Evolutionary conservation across 1,284 basidiomycete species (phyloP), one percentile per base, ranked within the genome.

Genomic region (Ceratobasidium papillatum): DNA sequence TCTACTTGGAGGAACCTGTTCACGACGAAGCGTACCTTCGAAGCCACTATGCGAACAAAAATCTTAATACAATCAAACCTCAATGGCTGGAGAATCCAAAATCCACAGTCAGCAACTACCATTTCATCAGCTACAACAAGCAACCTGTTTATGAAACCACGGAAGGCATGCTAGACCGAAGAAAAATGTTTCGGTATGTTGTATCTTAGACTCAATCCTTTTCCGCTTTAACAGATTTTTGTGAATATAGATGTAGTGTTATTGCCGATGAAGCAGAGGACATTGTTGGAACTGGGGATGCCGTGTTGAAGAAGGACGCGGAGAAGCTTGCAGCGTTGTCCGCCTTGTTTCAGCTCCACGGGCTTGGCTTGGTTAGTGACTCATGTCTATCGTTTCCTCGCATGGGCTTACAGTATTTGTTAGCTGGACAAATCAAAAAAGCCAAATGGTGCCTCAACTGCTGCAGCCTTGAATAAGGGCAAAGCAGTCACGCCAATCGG

Each of bases 261-360:
- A 17, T 74, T 25, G 30, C 47, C 25, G 74, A 76, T 61, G 64
- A 69, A 14, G 64, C 47, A 25, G 45, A 64, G 32, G 36, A 38
- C n/a, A 77, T 86, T 56, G 56, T 82, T 36, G 86, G 85, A 9
- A 80, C 84, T 3, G 80, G 95, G 85, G 96, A 98, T 80, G 84
- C 86, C 68, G n/a, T 83, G 0, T 84, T 82, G 9, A 89, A 86
- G 79, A 92, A 91, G 78, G 88, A 91, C 38, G 92, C 95, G 1
- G 90, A 94, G 79, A 88, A 87, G 80, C 83, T 95, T 3, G 94
- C 94, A 2, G 90, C 91, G 0, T 82, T 95, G 17, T 90, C 90
- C 66, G 90, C 89, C 4, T 82, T 91, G 58, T 86, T 92, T 78
- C 92, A 95, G 79, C 80, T 96, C 12, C 84, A 90, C 58, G 81